Conservation (phyloP, 1,284 basidiomycete species). For the Trichosporon sp. region DNA sequence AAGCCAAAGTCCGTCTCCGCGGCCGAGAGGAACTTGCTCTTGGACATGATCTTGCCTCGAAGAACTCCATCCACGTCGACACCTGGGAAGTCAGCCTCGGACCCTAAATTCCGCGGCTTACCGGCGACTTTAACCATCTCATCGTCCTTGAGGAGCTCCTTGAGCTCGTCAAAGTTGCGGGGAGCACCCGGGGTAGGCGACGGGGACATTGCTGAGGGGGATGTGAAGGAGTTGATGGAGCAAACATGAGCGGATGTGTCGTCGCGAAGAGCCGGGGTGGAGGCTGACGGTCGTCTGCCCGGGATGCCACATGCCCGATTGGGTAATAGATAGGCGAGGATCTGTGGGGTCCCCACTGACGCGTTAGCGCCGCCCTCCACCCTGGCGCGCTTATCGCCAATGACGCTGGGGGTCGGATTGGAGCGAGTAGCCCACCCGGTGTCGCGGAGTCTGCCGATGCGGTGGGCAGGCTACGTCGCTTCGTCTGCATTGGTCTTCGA, state of each 20-base stretch:
- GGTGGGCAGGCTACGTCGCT: neutral
- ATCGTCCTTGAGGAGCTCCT: constrained; percentile 57
- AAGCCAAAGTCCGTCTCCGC: constrained; percentile 81
- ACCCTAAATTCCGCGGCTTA: constrained; percentile 9
- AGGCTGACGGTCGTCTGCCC: neutral
- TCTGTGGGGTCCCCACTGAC: neutral
- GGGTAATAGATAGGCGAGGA: neutral
- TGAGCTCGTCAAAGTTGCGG: constrained; percentile 57
- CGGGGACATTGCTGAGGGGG: constrained; percentile 24
- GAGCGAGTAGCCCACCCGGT: neutral
- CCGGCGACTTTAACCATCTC: constrained; percentile 90
- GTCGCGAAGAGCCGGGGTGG: neutral
- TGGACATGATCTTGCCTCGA: constrained; percentile 91
- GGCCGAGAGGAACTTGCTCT: constrained; percentile 82
- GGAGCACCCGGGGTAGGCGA: constrained; percentile 54
- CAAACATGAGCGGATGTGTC: neutral
- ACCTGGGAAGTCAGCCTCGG: constrained; percentile 24
- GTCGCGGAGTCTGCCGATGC: neutral
- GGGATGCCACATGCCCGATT: neutral
- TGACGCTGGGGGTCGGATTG: neutral
- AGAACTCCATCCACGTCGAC: constrained; percentile 78
- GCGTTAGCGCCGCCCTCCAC: neutral
- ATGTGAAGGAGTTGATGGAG: neutral
- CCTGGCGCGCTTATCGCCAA: neutral
- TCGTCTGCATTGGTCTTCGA: no score